Base-by-base conservation (phyloP, 2,329 filamentous ascomycete genomes). In the Monosporascus sp. region DNA sequence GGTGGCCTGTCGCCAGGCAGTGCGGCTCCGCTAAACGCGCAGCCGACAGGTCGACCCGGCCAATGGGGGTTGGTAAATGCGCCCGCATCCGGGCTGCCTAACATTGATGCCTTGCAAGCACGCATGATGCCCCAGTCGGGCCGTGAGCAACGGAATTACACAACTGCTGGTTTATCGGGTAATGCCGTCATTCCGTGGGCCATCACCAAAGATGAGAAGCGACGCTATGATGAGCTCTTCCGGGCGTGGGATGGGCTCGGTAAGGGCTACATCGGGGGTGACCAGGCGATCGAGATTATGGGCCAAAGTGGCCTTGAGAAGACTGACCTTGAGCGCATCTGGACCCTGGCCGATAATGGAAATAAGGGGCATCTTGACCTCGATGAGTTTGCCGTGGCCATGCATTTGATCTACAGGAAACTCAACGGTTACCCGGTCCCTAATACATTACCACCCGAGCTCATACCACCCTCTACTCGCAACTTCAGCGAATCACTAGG, bases 11-110 rank as follows among this genome's bases (percentile, higher is more conserved):
- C 79, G 48, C 78, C 82, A 2, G 61, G 60, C n/a, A 55, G 68
- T 42, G 69, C 67, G 6, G 78, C 79, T 50, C 83, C 85, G 34
- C 71, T 99, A 57, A 93, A 95, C 63, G 85, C 91, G n/a, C 94
- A 99, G 68, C 94, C 94, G 5, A 99, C 94, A 3, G 94, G 94
- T 11, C 77, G 84, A 37, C 93, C 94, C 6, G 94, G 94, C 15
- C 94, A 97, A 68, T 99, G 94, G 94, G 94, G 94, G n/a, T 83
- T 97, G 51, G 94, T 97, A 34, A 99, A 99, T 70, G 89, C 91
- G 2, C 94, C 94, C 2, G 82, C 92, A 5, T 88, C 85, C 41
- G 94, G 93, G 1, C 74, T 99, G 57, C 94, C 94, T 1, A 97
- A 97, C 62, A 95, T 99, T 49, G 91, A 97, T 67, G 89, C 90